Evolutionary conservation across 2,329 filamentous ascomycete genomes (phyloP).

Genomic region (Colletotrichum acutatum): DNA sequence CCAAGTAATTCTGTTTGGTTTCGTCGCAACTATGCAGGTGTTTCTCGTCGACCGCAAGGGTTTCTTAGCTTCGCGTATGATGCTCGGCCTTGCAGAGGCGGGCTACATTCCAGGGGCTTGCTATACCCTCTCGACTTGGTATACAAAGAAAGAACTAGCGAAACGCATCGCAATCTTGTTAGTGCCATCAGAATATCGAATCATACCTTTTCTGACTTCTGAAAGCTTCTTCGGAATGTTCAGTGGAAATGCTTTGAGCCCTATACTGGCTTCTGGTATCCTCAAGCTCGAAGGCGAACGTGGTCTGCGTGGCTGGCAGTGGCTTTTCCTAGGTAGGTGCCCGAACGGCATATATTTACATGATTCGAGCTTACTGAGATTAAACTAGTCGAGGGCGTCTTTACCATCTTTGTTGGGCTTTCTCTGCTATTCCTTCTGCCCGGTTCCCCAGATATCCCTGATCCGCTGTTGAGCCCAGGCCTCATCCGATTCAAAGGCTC

Average conservation of each 20-base stretch:
- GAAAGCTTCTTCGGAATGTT: constrained; percentile 62
- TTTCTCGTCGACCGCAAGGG: constrained; percentile 53
- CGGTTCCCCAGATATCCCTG: constrained; percentile 52
- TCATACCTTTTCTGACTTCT: not conserved
- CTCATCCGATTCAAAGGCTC: constrained; percentile 48
- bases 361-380: not conserved
- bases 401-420: constrained; percentile 52
- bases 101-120: constrained; percentile 63
- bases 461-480: constrained; percentile 50
- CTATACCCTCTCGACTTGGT: constrained; percentile 64
- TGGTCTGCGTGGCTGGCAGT: constrained; percentile 60
- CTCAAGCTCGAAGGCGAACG: constrained; percentile 54
- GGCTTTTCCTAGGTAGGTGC: constrained; percentile 57
- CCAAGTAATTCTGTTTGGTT: constrained; percentile 60
- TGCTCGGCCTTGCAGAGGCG: constrained; percentile 60
- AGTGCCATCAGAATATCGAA: not conserved
- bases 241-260: constrained; percentile 59
- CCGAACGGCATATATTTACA: accelerated
- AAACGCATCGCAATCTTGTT: constrained; percentile 57
- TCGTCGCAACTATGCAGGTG: constrained; percentile 57
- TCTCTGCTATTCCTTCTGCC: constrained; percentile 54
- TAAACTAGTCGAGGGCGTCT: constrained; percentile 54
- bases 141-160: constrained; percentile 56
- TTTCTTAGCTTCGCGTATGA: constrained; percentile 54
- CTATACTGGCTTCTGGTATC: constrained; percentile 59